These are phyloP conservation scores for Hirsutella minnesotensis DNA, from an alignment of 2,329 filamentous ascomycete genomes.

Conservation along the genomic window DNA sequence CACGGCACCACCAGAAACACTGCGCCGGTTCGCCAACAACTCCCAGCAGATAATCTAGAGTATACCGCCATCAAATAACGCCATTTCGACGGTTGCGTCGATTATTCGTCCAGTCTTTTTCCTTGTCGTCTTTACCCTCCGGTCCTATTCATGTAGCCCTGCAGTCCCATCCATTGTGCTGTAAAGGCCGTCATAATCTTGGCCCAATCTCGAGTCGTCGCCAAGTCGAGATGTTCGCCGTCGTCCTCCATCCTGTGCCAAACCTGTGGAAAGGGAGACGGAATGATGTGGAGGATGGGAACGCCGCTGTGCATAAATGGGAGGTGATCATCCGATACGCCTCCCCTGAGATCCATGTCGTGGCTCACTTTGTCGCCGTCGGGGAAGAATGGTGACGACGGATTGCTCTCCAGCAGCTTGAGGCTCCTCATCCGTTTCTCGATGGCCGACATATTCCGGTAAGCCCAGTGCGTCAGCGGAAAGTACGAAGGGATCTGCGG, in stretches of 20 bases:
- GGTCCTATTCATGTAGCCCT: conserved; percentile 19
- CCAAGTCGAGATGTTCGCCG: conserved; percentile 68
- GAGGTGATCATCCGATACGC: conserved; percentile 76
- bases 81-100: neutral
- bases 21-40: neutral
- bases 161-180: conserved; percentile 83
- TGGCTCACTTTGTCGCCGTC: conserved; percentile 43
- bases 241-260: conserved; percentile 86
- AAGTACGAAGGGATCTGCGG: conserved; percentile 79
- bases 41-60: neutral
- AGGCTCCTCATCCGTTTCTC: conserved; percentile 64
- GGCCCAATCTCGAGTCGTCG: conserved; percentile 78
- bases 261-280: conserved; percentile 65
- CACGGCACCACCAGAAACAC: neutral
- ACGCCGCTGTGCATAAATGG: conserved; percentile 84
- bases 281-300: conserved; percentile 81
- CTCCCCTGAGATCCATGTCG: conserved; percentile 32
- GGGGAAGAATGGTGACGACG: conserved; percentile 45
- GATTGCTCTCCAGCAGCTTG: conserved; percentile 49
- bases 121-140: conserved; percentile 14
- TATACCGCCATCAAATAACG: neutral
- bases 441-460: conserved; percentile 59
- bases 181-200: conserved; percentile 73
- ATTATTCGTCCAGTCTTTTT: conserved; percentile 8
- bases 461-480: conserved; percentile 86